Evolutionary conservation across 2,329 filamentous ascomycete genomes (phyloP), one percentile per base, ranked within the genome.

Genomic region (Fusarium drepaniforme): DNA sequence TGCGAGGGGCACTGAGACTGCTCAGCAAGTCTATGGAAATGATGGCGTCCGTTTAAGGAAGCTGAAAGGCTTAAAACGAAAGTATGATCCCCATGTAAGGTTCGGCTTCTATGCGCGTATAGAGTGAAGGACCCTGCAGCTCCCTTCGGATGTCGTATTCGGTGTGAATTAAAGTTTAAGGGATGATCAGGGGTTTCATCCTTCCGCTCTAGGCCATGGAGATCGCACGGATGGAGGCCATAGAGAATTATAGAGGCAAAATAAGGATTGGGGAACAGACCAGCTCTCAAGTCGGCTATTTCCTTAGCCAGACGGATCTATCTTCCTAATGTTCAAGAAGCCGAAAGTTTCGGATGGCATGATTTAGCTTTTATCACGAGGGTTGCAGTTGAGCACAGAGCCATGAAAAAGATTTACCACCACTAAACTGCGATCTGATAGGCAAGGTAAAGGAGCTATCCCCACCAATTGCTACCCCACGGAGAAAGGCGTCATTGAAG

Each of bases 41-140:
- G 88, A 88, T 59, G 63, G 74, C 37, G 89, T 87, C 86, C 83
- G 88, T 16, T 80, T 86, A 71, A 77, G 84, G 62, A 84, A 82
- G 64, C 79, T 90, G 75, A 80, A 77, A 69, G 74, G 71, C 8
- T 73, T 89, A 76, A 90, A 90, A 83, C 72, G 77, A 30, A 83
- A 84, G 73, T 89, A 87, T 69, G 88, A 90, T 68, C 87, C 85
- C 3, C 64, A 82, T 6, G 79, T 81, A 23, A 81, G 77, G 62
- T 88, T 88, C 66, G 84, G 81, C 78, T 86, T 85, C 72, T 88
- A 35, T 56, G 51, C 51, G 7, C 28, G 18, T 15, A 30, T 56
- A 9, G 25, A 56, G n/a, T 56, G 51, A 56, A 33, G n/a, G 16
- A 5, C 28, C 51, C 28, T n/a, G 28, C 8, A 56, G 18, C 30